phyloP scores from a whole-genome alignment of 352 stramenopile species.

The Globisporangium nagaii region DNA sequence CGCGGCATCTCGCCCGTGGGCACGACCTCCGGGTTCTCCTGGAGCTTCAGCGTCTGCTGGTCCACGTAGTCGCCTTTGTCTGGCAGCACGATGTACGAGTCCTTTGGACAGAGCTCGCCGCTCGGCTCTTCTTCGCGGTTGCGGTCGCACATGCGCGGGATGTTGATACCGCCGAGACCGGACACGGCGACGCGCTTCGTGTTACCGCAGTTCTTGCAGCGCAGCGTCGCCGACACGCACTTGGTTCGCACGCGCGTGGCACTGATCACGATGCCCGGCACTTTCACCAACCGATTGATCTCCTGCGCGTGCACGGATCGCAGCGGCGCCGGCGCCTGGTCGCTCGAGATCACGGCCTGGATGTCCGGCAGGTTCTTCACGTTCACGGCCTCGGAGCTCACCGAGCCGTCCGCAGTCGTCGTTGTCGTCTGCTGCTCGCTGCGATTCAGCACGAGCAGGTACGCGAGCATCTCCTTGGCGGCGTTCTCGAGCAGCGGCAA shows the following conservation, averaged over 20 bases:
- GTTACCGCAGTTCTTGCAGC: conserved; percentile 87
- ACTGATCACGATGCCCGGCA: conserved; percentile 97
- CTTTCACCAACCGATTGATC: conserved; percentile 88
- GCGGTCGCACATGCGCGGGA: conserved; percentile 84
- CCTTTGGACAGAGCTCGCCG: conserved; percentile 64
- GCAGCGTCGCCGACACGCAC: conserved; percentile 87
- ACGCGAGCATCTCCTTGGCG: conserved; percentile 71
- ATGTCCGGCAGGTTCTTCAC: conserved; percentile 59
- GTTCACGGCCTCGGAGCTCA: conserved; percentile 13
- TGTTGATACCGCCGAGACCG: conserved; percentile 63
- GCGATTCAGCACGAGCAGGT: conserved; percentile 52
- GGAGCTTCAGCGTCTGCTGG: conserved; percentile 98
- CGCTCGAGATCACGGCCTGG: conserved; percentile 78
- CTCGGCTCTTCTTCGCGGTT: conserved; percentile 45
- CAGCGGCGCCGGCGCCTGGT: conserved; percentile 62
- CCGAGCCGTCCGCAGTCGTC: conserved; percentile 15
- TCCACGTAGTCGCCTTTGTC: conserved; percentile 96
- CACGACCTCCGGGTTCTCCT: conserved; percentile 94
- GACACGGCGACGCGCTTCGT: conserved; percentile 58
- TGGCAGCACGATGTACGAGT: conserved; percentile 93
- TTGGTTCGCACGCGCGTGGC: conserved; percentile 92
- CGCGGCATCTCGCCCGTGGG: conserved; percentile 98
- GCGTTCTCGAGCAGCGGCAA: conserved; percentile 81
- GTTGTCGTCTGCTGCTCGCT: conserved; percentile 23
- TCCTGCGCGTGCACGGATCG: conserved; percentile 85